Percentiles rank a stretch among this genome's conserved stretches.
These are phyloP conservation scores for Bipolaris zeicola DNA, from an alignment of 2,329 filamentous ascomycete species.

Conservation along the genomic window DNA sequence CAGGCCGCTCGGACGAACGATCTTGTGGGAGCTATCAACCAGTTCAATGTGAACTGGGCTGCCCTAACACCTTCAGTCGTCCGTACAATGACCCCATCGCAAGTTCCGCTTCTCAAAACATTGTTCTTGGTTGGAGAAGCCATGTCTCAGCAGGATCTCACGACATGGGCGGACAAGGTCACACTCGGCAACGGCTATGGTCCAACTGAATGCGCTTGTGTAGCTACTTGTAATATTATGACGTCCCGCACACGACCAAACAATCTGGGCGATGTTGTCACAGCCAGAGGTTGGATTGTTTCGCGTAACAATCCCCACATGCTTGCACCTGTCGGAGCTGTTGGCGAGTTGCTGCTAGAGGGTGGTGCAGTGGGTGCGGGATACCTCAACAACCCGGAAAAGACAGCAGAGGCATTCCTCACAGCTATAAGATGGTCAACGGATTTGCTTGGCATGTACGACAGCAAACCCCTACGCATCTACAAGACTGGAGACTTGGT, in stretches of 20 bases:
- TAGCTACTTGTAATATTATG: constrained; percentile 43
- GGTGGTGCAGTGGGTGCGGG: constrained; percentile 41
- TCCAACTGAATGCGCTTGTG: constrained; percentile 46
- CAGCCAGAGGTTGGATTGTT: constrained; percentile 47
- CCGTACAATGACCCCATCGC: constrained; percentile 35
- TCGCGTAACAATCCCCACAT: constrained; percentile 41
- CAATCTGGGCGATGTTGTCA: constrained; percentile 44
- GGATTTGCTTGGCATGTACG: constrained; percentile 3
- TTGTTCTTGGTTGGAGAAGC: constrained; percentile 42
- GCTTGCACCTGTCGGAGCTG: constrained; percentile 46
- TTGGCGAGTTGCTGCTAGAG: constrained; percentile 52
- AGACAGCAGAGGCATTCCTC: constrained; percentile 36
- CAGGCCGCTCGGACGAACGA: constrained; percentile 55
- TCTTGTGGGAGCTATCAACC: constrained; percentile 50
- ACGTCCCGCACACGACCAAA: constrained; percentile 34
- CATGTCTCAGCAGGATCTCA: constrained; percentile 42
- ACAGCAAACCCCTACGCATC: constrained; percentile 16
- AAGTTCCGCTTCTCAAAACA: constrained; percentile 34
- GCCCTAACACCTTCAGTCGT: constrained; percentile 53
- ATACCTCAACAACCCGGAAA: constrained; percentile 42
- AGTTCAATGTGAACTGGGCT: constrained; percentile 50
- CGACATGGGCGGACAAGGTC: constrained; percentile 45
- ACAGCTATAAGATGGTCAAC: constrained; percentile 28
- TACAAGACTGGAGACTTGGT: constrained; percentile 49
- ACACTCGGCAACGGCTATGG: constrained; percentile 50